These are phyloP conservation scores for Hibiscus mutabilis DNA, from an alignment of 345 rosid species.

Conservation along the genomic window DNA sequence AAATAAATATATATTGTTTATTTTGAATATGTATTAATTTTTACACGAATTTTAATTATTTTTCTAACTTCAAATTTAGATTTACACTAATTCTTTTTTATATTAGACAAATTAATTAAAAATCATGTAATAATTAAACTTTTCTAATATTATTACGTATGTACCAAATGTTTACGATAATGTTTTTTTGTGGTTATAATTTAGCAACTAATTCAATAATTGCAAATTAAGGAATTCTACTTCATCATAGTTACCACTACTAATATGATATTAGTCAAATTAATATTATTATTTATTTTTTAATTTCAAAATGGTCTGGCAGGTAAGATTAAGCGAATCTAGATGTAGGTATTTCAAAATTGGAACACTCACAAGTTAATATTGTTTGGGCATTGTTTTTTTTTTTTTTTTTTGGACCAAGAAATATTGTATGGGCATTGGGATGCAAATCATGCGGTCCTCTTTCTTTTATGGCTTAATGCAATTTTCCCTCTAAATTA, in stretches of 20 bases:
- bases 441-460: slow-evolving; percentile 13
- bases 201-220: neutral
- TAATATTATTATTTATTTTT: neutral
- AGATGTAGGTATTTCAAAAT: neutral
- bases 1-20: too few relatives aligned
- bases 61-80: too few relatives aligned
- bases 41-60: too few relatives aligned
- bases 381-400: slow-evolving; percentile 9
- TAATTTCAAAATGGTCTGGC: neutral
- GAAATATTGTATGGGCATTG: too few relatives aligned
- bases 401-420: too few relatives aligned
- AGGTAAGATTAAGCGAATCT: neutral
- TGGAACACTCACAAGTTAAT: neutral
- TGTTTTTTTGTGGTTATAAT: neutral
- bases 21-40: too few relatives aligned
- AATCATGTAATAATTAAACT: too few relatives aligned
- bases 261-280: neutral
- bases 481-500: too few relatives aligned
- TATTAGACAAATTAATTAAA: too few relatives aligned
- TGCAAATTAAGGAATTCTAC: neutral
- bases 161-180: neutral
- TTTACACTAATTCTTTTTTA: too few relatives aligned
- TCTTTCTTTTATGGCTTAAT: too few relatives aligned
- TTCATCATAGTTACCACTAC: neutral
- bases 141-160: too few relatives aligned